A percentile compares a stretch with the other conserved stretches of the same genome.
These are phyloP conservation scores for Penicillium daleae DNA, from an alignment of 495 filamentous ascomycete genomes.

Conservation along the genomic window DNA sequence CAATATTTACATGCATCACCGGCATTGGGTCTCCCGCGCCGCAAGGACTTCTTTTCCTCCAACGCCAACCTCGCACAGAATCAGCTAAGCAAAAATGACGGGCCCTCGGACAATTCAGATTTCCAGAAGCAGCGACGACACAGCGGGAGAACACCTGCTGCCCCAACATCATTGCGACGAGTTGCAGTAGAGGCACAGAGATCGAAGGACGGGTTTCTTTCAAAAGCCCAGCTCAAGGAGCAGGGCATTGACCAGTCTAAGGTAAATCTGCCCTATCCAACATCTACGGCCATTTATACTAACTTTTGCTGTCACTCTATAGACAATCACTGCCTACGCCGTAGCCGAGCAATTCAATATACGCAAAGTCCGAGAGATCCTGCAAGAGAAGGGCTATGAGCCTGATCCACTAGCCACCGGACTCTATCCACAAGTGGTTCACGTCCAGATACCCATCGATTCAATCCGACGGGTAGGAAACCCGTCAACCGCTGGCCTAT, in stretches of 20 bases:
- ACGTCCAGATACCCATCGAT: constrained; percentile 61
- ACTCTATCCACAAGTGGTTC: constrained; percentile 68
- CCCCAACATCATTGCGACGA: constrained; percentile 57
- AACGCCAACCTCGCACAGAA: constrained; percentile 48
- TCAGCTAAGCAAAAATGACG: constrained; percentile 28
- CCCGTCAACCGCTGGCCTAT: constrained; percentile 59
- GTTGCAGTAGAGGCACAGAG: constrained; percentile 65
- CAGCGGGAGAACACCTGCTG: constrained; percentile 48
- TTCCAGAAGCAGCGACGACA: constrained; percentile 50
- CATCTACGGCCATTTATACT: neutral
- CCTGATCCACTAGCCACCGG: constrained; percentile 63
- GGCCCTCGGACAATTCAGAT: constrained; percentile 25
- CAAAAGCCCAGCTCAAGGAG: constrained; percentile 44
- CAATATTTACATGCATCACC: constrained; percentile 49
- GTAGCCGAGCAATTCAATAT: constrained; percentile 88
- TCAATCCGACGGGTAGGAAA: constrained; percentile 55
- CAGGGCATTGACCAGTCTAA: constrained; percentile 49
- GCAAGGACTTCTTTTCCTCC: constrained; percentile 56
- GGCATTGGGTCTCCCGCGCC: constrained; percentile 37
- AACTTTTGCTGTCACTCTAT: constrained; percentile 10
- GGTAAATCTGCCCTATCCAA: constrained; percentile 26
- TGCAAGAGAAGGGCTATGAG: constrained; percentile 70
- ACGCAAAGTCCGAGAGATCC: constrained; percentile 66
- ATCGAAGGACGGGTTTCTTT: constrained; percentile 52
- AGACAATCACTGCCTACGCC: constrained; percentile 79